phyloP scores from a whole-genome alignment of 164 flowering plant genomes.

The Warburgia ugandensis region DNA sequence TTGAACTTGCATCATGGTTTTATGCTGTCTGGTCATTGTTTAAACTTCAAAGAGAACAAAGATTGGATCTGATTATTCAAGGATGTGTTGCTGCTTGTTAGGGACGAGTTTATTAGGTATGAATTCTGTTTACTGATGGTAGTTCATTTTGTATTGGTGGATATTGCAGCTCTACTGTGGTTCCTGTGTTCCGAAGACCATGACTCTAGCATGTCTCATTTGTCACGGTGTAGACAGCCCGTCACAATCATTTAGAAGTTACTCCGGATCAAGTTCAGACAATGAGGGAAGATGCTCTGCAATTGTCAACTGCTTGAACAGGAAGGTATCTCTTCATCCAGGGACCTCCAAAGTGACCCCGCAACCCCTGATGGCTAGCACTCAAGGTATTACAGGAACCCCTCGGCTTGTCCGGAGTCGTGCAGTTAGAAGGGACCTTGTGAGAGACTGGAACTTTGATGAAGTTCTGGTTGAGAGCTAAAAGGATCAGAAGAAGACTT shows the following conservation, averaged over 20 bases:
- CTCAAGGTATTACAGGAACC: constrained; percentile 35
- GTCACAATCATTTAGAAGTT: constrained; percentile 85
- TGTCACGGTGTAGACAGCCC: constrained; percentile 86
- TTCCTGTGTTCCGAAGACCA: constrained; percentile 16
- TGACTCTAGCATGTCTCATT: constrained; percentile 86
- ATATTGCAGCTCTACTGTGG: not conserved
- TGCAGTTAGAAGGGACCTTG: constrained; percentile 85
- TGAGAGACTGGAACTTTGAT: constrained; percentile 87
- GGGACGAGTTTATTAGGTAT: too few relatives aligned
- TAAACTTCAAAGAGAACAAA: too few relatives aligned
- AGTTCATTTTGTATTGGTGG: too few relatives aligned
- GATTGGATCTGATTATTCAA: too few relatives aligned
- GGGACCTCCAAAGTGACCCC: constrained; percentile 76
- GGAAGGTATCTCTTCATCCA: constrained; percentile 29
- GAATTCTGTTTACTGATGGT: too few relatives aligned
- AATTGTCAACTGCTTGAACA: constrained; percentile 49
- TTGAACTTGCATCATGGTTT: too few relatives aligned
- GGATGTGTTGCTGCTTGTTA: too few relatives aligned
- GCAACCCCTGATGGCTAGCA: constrained; percentile 39
- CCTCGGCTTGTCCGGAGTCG: constrained; percentile 76
- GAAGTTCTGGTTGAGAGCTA: constrained; percentile 48
- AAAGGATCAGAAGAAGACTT: too few relatives aligned
- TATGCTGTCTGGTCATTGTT: too few relatives aligned
- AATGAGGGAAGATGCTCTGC: constrained; percentile 73
- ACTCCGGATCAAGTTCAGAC: constrained; percentile 79